Conservation (phyloP, 208 protist genomes). For the Sergeia podlipaevii region DNA sequence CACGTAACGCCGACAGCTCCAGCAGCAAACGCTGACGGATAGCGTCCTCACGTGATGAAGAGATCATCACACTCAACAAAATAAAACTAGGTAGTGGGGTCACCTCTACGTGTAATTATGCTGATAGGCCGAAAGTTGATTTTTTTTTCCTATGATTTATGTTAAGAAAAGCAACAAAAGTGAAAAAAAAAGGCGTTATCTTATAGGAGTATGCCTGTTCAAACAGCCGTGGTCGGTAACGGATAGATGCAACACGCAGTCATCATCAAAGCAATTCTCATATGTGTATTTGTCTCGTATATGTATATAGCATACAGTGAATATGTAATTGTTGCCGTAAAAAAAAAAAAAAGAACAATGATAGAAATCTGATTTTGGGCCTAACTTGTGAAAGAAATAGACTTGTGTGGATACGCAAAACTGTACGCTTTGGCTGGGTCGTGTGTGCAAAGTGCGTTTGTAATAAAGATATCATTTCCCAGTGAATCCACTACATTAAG, state of each 20-base stretch:
- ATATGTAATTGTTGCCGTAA: neutral
- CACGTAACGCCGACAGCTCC: slow-evolving; percentile 38
- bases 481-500: slow-evolving; percentile 44
- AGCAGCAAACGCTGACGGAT: slow-evolving; percentile 25
- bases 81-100: no score
- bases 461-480: slow-evolving; percentile 48
- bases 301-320: slow-evolving; percentile 4
- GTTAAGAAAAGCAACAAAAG: no score
- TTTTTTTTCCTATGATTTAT: no score
- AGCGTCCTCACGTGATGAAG: slow-evolving; percentile 14
- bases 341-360: slow-evolving; percentile 20
- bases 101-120: no score
- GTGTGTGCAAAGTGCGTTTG: slow-evolving; percentile 37
- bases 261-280: no score
- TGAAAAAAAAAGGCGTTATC: slow-evolving; percentile 3
- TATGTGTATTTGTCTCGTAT: neutral
- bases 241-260: no score
- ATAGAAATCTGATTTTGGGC: slow-evolving; percentile 1
- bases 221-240: no score
- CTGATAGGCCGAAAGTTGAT: no score
- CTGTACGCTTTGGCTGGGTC: slow-evolving; percentile 26
- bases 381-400: slow-evolving; percentile 13
- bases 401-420: slow-evolving; percentile 34
- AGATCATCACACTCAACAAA: neutral
- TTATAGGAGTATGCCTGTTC: no score